Evolutionary conservation across 192 early-diverging fungal genomes (phyloP), one percentile per base, ranked within the genome.

Genomic region (Cladochytrium replicatum): DNA sequence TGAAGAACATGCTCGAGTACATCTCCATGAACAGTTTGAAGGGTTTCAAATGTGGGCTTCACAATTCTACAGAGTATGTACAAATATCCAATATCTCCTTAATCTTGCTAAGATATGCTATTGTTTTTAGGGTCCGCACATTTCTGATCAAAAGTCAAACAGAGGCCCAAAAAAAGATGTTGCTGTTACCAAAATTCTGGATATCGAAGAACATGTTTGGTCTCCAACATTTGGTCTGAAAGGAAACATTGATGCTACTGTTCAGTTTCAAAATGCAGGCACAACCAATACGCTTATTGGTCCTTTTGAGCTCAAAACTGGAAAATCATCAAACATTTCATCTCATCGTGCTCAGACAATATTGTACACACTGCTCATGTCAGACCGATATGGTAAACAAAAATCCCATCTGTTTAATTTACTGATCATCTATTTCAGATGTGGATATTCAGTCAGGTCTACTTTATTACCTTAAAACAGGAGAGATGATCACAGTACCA

Each of bases 131-230:
- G n/a, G n/a, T n/a, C 32, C 5, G 43, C 60, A 2, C 21, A 46
- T 2, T 32, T 31, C 6, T 61, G 51, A 2, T 61, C 26, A 44
- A 32, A 6, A 43, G 25, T 29, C 28, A 38, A n/a, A 29, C 26
- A 15, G 3, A 15, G 9, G 28, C 11, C 30, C 9, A 8, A 5
- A 26, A 11, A 7, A 25, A 5, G 9, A 17, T 23, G 17, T 25
- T 32, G 4, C n/a, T 11, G 66, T 96, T 21, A 69, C 66, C 22
- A 82, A 84, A 40, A 63, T 90, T 0, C 50, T 93, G 30, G 84
- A 90, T 50, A 84, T 93, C 50, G 94, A 97, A 58, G 92, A 97
- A 48, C 78, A 79, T 41, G 71, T 92, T 21, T 95, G 88, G 88
- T 90, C 89, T 26, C 85, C 88, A 6, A 88, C 65, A 55, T 94